These are phyloP conservation scores for Prinsepia uniflora DNA, from an alignment of 306 rosid genomes.

Conservation along the genomic window DNA sequence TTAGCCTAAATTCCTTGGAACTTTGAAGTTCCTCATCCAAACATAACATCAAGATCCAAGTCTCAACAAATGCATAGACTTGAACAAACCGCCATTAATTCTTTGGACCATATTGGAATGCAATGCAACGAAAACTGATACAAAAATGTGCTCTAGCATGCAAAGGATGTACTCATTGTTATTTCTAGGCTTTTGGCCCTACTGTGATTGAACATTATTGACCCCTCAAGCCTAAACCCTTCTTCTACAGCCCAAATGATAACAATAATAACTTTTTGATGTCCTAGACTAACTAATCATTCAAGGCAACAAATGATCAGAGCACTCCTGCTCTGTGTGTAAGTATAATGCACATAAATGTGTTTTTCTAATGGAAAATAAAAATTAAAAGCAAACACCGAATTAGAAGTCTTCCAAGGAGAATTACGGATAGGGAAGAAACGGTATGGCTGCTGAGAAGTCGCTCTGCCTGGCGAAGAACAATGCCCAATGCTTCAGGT, in stretches of 20 bases:
- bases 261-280: background rate
- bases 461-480: constrained; percentile 65
- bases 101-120: background rate
- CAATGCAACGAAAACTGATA: background rate
- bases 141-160: background rate
- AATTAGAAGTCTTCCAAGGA: constrained; percentile 1
- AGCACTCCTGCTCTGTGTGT: background rate
- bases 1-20: too few relatives aligned
- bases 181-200: background rate
- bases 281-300: background rate
- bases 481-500: constrained; percentile 70
- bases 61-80: background rate
- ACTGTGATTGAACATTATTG: background rate
- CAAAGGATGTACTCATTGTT: background rate
- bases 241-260: background rate
- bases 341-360: background rate
- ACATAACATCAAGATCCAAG: background rate
- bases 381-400: constrained; percentile 13
- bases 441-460: constrained; percentile 69
- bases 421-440: constrained; percentile 78
- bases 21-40: too few relatives aligned
- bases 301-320: background rate
- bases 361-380: background rate
- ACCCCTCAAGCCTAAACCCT: background rate
- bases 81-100: background rate